Evolutionary conservation across 1,284 basidiomycete genomes (phyloP).

Genomic region (Malassezia sympodialis): DNA sequence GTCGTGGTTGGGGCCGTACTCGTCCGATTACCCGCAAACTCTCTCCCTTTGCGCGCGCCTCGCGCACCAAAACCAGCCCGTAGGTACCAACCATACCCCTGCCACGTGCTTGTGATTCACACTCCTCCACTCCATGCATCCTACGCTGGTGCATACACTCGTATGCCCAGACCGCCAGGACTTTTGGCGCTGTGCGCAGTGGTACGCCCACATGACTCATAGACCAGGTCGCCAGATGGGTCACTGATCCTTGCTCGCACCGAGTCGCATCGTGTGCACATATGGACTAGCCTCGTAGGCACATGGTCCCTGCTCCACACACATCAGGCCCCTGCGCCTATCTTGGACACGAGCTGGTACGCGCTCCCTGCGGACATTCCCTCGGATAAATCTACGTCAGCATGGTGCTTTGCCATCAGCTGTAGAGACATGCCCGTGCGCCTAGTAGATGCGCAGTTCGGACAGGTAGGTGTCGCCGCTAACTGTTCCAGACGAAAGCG

Average conservation of each 20-base stretch:
- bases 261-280: conserved; percentile 10
- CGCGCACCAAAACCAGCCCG: neutral
- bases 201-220: conserved; percentile 3
- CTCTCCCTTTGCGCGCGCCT: neutral
- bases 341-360: conserved; percentile 14
- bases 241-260: conserved; percentile 1
- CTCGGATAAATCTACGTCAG: neutral
- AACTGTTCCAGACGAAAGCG: neutral
- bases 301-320: neutral
- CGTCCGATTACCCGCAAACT: conserved; percentile 3
- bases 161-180: neutral
- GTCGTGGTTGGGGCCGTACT: conserved; percentile 34
- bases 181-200: conserved; percentile 12
- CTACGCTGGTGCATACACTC: neutral
- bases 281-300: neutral
- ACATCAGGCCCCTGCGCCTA: conserved; percentile 6
- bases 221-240: conserved; percentile 12
- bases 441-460: conserved; percentile 3
- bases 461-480: conserved; percentile 1
- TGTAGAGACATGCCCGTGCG: conserved; percentile 14
- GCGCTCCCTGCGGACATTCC: neutral
- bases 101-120: neutral
- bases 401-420: conserved; percentile 17
- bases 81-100: conserved; percentile 9
- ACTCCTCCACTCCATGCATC: neutral